Percentiles rank a stretch among this genome's conserved stretches.
These are phyloP conservation scores for Pythium aristosporum DNA, from an alignment of 352 stramenopile species.

Conservation along the genomic window DNA sequence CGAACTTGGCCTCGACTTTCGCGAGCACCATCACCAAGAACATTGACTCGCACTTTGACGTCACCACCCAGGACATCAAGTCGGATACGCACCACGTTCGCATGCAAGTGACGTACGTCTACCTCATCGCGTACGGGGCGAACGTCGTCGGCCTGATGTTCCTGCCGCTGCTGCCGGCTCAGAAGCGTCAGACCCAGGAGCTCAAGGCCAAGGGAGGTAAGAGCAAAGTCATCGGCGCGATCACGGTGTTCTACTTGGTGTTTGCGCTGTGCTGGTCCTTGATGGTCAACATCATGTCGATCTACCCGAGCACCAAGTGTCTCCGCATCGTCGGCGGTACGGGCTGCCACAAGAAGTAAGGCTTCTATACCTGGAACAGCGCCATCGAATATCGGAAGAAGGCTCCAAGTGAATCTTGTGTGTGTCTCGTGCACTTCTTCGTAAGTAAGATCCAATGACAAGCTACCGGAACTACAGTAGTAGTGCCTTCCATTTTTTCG, in stretches of 20 bases:
- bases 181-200: constrained; percentile 24
- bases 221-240: constrained; percentile 19
- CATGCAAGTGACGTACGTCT: constrained; percentile 22
- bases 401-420: too few species aligned
- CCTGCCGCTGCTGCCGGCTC: constrained; percentile 25
- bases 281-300: constrained; percentile 33
- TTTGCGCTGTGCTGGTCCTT: constrained; percentile 25
- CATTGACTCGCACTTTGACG: constrained; percentile 24
- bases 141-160: constrained; percentile 26
- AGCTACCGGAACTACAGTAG: too few species aligned
- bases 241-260: constrained; percentile 26
- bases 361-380: too few species aligned
- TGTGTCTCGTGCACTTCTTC: too few species aligned
- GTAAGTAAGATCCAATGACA: too few species aligned
- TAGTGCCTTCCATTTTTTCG: too few species aligned
- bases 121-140: constrained; percentile 19
- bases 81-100: constrained; percentile 24
- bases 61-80: constrained; percentile 24
- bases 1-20: constrained; percentile 23
- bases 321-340: constrained; percentile 26
- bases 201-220: constrained; percentile 25
- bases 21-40: constrained; percentile 25
- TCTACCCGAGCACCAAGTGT: constrained; percentile 30
- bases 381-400: too few species aligned
- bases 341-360: constrained; percentile 20